These are phyloP conservation scores for Debaryomyces subglobosus DNA, from an alignment of 1,139 yeast genomes.

Conservation along the genomic window DNA sequence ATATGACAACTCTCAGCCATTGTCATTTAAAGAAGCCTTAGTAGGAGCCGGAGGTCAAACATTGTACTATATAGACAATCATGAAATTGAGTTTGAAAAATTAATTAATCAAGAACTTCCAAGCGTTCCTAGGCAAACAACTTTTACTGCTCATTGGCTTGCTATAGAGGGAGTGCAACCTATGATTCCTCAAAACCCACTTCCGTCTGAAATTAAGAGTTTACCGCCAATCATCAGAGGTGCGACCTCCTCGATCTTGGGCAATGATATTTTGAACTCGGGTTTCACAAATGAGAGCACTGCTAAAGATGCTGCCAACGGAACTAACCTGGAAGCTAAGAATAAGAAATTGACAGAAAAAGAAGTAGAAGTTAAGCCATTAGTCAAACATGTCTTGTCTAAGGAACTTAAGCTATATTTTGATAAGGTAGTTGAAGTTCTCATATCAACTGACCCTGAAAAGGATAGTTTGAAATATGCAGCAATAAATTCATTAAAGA, in stretches of 20 bases:
- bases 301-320: conserved; percentile 17
- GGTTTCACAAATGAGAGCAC: conserved; percentile 22
- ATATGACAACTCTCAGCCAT: conserved; percentile 63
- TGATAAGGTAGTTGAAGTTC: conserved; percentile 84
- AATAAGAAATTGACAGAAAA: conserved; percentile 44
- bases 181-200: conserved; percentile 94
- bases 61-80: conserved; percentile 85
- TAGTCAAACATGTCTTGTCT: conserved; percentile 95
- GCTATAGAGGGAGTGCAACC: conserved; percentile 99
- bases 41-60: conserved; percentile 92
- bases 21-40: conserved; percentile 77
- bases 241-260: conserved; percentile 56
- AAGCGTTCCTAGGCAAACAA: conserved; percentile 87
- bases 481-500: conserved; percentile 79
- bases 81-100: conserved; percentile 92
- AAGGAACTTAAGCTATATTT: conserved; percentile 92
- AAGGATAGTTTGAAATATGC: conserved; percentile 69
- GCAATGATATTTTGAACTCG: conserved; percentile 42
- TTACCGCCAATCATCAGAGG: conserved; percentile 73
- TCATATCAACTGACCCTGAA: conserved; percentile 60
- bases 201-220: conserved; percentile 69
- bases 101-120: conserved; percentile 94
- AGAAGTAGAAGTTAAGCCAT: conserved; percentile 82
- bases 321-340: conserved; percentile 24
- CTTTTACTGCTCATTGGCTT: conserved; percentile 97